Evolutionary conservation across 2,329 filamentous ascomycete species (phyloP).

Genomic region (Knufia petricola): DNA sequence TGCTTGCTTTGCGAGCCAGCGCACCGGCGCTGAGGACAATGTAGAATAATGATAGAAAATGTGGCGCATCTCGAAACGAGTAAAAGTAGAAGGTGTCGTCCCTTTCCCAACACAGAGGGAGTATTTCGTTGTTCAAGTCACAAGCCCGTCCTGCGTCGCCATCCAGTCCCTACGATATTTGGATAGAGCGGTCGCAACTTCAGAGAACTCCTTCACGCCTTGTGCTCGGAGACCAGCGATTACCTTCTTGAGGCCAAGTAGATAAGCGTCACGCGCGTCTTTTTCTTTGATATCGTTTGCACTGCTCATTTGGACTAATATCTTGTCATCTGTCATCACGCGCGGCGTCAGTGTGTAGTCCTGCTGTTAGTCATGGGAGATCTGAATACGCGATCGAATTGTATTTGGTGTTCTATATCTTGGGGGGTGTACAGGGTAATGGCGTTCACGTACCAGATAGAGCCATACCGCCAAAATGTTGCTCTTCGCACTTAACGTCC

Average conservation of each 20-base stretch:
- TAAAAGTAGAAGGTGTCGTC: neutral
- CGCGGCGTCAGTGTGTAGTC: neutral
- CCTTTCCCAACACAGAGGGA: neutral
- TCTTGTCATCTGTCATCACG: slow-evolving; percentile 39
- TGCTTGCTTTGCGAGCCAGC: neutral
- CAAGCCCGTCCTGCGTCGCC: slow-evolving; percentile 1
- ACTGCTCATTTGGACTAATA: slow-evolving; percentile 41
- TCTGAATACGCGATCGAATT: too few species aligned
- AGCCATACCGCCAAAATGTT: slow-evolving; percentile 70
- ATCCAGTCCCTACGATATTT: slow-evolving; percentile 36
- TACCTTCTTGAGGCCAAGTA: slow-evolving; percentile 38
- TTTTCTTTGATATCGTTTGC: slow-evolving; percentile 37
- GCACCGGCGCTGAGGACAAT: neutral
- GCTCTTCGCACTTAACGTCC: slow-evolving; percentile 60
- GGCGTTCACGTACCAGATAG: slow-evolving; percentile 56
- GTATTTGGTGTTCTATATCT: neutral
- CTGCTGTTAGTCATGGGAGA: slow-evolving; percentile 3
- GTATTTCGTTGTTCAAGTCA: neutral
- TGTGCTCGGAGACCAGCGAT: slow-evolving; percentile 41
- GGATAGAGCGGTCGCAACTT: slow-evolving; percentile 40
- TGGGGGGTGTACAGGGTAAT: neutral
- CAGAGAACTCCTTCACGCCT: slow-evolving; percentile 42
- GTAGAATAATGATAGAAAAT: neutral
- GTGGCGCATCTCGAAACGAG: neutral
- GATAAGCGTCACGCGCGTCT: slow-evolving; percentile 36